These are phyloP conservation scores for Yamadazyma sp. DNA, from an alignment of 1,139 yeast species.

Conservation along the genomic window DNA sequence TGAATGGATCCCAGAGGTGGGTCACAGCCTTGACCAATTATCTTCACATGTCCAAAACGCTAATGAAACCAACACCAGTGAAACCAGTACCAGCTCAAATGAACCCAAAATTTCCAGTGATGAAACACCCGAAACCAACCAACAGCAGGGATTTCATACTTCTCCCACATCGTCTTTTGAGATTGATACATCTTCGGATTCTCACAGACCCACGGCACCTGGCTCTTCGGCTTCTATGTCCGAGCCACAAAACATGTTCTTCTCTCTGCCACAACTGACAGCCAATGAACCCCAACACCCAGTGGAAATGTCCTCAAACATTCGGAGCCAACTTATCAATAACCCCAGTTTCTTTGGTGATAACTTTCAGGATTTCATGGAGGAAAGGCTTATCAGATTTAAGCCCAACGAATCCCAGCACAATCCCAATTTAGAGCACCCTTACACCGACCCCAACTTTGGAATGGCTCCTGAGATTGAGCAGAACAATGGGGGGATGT, in stretches of 20 bases:
- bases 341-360: conserved; percentile 15
- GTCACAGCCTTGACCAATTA: no score
- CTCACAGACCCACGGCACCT: not conserved
- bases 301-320: not conserved
- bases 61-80: no score
- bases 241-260: not conserved
- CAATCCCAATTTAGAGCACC: conserved; percentile 25
- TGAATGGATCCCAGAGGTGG: no score
- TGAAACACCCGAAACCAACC: not conserved
- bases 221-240: not conserved
- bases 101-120: no score
- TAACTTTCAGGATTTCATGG: conserved; percentile 44
- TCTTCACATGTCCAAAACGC: no score
- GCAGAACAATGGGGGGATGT: not conserved
- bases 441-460: conserved; percentile 1
- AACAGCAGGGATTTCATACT: not conserved
- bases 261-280: conserved; percentile 1
- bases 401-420: conserved; percentile 49
- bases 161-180: conserved; percentile 1
- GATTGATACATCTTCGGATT: not conserved
- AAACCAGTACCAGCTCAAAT: no score
- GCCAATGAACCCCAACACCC: conserved; percentile 3
- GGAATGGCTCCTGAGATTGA: not conserved
- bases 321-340: not conserved
- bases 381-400: conserved; percentile 53